Evolutionary conservation across 805 yeast species (phyloP).

Genomic region (Blastobotrys terrestris): DNA sequence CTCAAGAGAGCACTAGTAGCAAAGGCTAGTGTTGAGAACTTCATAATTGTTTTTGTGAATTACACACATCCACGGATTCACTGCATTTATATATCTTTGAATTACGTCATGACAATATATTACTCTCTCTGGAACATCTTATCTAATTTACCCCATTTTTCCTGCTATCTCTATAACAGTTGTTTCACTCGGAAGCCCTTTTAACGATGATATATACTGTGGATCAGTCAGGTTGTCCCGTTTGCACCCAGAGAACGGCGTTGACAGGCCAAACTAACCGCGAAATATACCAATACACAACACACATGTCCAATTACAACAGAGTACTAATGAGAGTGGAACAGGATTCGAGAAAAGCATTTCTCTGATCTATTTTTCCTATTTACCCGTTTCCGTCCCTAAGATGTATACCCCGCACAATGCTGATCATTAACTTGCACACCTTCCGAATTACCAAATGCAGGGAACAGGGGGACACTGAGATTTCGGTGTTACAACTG

Average conservation of each 20-base stretch:
- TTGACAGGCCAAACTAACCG: no score
- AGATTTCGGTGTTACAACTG: background rate
- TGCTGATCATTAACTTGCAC: background rate
- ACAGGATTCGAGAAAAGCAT: no score
- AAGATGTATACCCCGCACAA: background rate
- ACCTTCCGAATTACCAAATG: background rate
- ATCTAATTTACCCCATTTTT: background rate
- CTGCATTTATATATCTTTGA: background rate
- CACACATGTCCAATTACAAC: background rate
- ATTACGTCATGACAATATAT: background rate
- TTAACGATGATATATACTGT: no score
- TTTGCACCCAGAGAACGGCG: no score
- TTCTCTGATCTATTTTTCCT: background rate
- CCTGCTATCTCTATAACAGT: background rate
- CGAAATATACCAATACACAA: background rate
- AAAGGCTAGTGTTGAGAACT: background rate
- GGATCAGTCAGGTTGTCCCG: no score
- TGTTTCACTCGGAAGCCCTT: no score
- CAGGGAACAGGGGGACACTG: background rate
- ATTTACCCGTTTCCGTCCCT: background rate
- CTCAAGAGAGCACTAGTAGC: background rate
- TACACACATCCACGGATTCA: background rate
- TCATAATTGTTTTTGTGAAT: background rate
- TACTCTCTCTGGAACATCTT: no score
- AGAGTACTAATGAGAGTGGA: background rate